These are phyloP conservation scores for Ananas comosus DNA, from an alignment of 176 grass and related monocot species.

Conservation along the genomic window DNA sequence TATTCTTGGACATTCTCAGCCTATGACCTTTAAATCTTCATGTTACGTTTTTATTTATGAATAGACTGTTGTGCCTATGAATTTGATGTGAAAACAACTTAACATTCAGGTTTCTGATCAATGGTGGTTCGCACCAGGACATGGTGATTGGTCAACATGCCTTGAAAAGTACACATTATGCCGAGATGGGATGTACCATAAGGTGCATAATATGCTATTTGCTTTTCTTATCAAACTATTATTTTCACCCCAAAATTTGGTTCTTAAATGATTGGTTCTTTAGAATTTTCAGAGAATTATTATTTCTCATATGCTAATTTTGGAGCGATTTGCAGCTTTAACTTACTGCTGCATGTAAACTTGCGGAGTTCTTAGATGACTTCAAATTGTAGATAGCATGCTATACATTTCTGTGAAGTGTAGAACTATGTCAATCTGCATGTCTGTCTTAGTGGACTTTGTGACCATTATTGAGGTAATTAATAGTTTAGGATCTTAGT, in stretches of 20 bases:
- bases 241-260: neutral
- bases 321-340: too few relatives aligned
- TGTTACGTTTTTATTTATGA: neutral
- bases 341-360: too few relatives aligned
- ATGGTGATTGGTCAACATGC: slow-evolving; percentile 96
- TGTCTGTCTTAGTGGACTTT: too few relatives aligned
- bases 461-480: too few relatives aligned
- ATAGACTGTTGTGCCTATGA: neutral
- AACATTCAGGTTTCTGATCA: slow-evolving; percentile 80
- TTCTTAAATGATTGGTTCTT: too few relatives aligned
- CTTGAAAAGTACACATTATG: slow-evolving; percentile 91
- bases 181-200: slow-evolving; percentile 94
- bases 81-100: slow-evolving; percentile 10
- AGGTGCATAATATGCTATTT: slow-evolving; percentile 41
- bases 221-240: neutral
- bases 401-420: too few relatives aligned
- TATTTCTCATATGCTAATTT: too few relatives aligned
- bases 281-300: too few relatives aligned
- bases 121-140: slow-evolving; percentile 99
- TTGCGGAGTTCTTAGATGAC: too few relatives aligned
- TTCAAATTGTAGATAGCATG: too few relatives aligned
- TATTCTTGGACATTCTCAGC: slow-evolving; percentile 3
- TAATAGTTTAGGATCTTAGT: too few relatives aligned
- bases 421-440: too few relatives aligned
- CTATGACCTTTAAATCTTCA: neutral